Evolutionary conservation across 129 eudicot species (phyloP), one percentile per base, ranked within the genome.

Genomic region (Centaurea solstitialis): DNA sequence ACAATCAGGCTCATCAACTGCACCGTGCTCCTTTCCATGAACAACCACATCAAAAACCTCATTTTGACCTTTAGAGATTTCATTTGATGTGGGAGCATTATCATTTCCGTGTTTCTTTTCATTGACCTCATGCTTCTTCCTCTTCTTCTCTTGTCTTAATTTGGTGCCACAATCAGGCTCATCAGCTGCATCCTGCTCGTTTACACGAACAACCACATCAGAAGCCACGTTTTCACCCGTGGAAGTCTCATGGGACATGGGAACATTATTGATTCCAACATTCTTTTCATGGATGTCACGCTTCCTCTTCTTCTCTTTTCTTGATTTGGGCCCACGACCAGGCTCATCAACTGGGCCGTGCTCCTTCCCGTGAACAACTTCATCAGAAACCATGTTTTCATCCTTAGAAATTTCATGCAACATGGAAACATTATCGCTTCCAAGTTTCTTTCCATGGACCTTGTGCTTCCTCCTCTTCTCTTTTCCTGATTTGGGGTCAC

Each of bases 131-230:
- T 33, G 37, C 37, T 33, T n/a, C n/a, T n/a, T 33, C 37, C 37
- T 76, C 18, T 47, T 76, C 79, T 76, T 85, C 81, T 37, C 76
- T 15, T 45, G 35, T 9, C 68, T 70, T 35, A 17, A 38, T 20
- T 70, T 18, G 18, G n/a, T 7, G 26, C 18, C 50, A 35, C 20
- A 20, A 13, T 22, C 9, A 28, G 7, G 26, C 12, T 35, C n/a
- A 39, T 39, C 43, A 39, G 10, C 9, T 39, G 43, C 43, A 7
- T 23, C 33, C 40, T 10, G 7, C 68, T 26, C 2, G 1, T 26
- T 26, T 26, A 26, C 30, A 2, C 30, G 2, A 26, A 26, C 30
- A 26, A 26, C 1, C 30, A 26, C 79, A 53, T 61, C 39, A 50
- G n/a, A 13, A 7, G 4, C 71, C 66, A 33, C 37, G 5, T 1